phyloP scores from a whole-genome alignment of 202 grass and related monocot genomes.

The Schoenoplectus tabernaemontani region DNA sequence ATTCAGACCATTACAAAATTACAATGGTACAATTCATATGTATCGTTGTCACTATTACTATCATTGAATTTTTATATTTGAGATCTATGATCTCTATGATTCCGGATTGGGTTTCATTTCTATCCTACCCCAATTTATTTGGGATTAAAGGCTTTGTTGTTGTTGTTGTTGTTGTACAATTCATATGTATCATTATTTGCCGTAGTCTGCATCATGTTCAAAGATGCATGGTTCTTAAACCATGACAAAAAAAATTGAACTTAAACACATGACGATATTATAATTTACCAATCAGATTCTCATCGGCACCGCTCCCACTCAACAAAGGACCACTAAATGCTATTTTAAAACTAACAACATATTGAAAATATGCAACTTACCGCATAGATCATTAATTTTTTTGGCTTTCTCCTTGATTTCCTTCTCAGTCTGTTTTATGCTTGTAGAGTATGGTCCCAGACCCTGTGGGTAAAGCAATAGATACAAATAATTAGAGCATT shows the following conservation, averaged over 20 bases:
- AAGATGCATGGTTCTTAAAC: neutral
- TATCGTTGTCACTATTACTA: too few species aligned
- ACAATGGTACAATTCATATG: neutral
- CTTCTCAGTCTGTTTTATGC: slow-evolving; percentile 75
- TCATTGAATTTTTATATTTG: too few species aligned
- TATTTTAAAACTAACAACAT: neutral
- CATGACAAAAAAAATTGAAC: neutral
- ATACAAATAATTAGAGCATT: neutral
- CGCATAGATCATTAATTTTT: slow-evolving; percentile 79
- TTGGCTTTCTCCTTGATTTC: slow-evolving; percentile 89
- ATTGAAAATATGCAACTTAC: slow-evolving; percentile 26
- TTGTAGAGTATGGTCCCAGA: slow-evolving; percentile 64
- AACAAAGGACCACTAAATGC: neutral
- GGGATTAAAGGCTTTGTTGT: too few species aligned
- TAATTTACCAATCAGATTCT: neutral
- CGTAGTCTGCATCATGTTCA: neutral
- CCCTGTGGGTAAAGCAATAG: slow-evolving; percentile 33
- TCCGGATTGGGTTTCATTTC: too few species aligned
- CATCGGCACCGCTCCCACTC: neutral
- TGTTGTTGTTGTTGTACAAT: too few species aligned
- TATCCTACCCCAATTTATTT: too few species aligned
- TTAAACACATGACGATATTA: neutral
- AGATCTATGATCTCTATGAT: too few species aligned
- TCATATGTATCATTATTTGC: neutral
- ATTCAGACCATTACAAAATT: neutral